phyloP scores from a whole-genome alignment of 148 eudicot genomes.

The Rhododendron vialii region DNA sequence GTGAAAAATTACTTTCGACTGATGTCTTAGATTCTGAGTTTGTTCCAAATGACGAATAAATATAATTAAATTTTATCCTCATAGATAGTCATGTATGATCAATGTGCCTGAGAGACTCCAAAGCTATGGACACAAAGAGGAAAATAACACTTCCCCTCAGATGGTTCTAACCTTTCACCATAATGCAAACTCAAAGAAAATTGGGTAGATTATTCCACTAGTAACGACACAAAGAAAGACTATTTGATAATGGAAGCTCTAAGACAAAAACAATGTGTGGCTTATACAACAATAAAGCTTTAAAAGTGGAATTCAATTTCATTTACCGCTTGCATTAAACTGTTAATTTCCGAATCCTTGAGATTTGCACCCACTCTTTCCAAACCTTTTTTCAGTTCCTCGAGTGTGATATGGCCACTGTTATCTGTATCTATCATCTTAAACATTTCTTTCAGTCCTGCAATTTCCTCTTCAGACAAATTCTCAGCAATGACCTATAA shows the following conservation, averaged over 20 bases:
- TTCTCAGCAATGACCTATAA: slow-evolving; percentile 72
- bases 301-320: not conserved
- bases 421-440: slow-evolving; percentile 71
- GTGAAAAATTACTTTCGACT: not conserved
- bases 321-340: slow-evolving; percentile 71
- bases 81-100: not conserved
- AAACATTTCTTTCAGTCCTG: slow-evolving; percentile 72
- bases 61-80: not conserved
- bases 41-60: not conserved
- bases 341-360: slow-evolving; percentile 55
- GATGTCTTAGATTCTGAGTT: not conserved
- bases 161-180: not conserved
- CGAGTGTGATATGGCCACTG: slow-evolving; percentile 72
- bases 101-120: not conserved
- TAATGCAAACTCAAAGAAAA: not conserved
- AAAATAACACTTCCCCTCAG: not conserved
- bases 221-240: not conserved
- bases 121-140: not conserved
- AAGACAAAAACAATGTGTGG: not conserved
- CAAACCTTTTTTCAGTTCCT: slow-evolving; percentile 66
- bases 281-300: not conserved
- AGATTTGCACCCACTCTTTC: slow-evolving; percentile 71
- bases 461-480: slow-evolving; percentile 79
- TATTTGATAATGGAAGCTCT: not conserved
- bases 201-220: too few relatives aligned